These are phyloP conservation scores for Erodium moschatum DNA, from an alignment of 441 rosid genomes.

Conservation along the genomic window DNA sequence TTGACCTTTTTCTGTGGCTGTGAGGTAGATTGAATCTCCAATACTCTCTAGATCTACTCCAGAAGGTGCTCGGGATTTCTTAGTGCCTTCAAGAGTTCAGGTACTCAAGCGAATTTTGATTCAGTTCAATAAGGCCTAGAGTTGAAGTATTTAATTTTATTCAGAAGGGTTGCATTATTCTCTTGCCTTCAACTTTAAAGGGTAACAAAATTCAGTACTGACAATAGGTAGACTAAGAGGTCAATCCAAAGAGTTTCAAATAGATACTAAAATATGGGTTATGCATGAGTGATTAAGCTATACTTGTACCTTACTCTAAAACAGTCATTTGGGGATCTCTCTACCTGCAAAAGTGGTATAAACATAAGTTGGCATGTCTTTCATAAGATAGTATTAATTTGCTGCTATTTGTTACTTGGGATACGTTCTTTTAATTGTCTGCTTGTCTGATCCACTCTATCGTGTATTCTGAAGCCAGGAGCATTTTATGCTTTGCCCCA, in stretches of 20 bases:
- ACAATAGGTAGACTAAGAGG: not conserved
- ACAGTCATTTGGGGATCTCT: not conserved
- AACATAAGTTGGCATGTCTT: not conserved
- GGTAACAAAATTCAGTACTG: too few species aligned
- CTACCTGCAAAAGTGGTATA: not conserved
- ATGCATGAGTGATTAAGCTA: not conserved
- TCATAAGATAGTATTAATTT: not conserved
- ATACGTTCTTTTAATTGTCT: constrained; percentile 22
- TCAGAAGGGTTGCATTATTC: too few species aligned
- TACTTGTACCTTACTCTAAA: not conserved
- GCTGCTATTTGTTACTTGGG: constrained; percentile 6
- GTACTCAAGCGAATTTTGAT: constrained; percentile 30
- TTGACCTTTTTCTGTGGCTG: constrained; percentile 35
- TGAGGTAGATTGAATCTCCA: constrained; percentile 94
- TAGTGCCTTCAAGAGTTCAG: constrained; percentile 97
- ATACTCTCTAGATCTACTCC: constrained; percentile 94
- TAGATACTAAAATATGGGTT: not conserved
- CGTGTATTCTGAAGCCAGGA: constrained; percentile 80
- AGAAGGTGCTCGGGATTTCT: constrained; percentile 93
- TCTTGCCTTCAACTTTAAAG: too few species aligned
- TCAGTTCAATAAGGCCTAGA: not conserved
- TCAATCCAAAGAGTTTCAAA: not conserved
- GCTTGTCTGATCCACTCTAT: constrained; percentile 32
- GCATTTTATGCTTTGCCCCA: constrained; percentile 95
- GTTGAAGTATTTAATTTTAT: too few species aligned